Base-by-base conservation (phyloP, 495 filamentous ascomycete genomes). In the Xylaria scruposa region DNA sequence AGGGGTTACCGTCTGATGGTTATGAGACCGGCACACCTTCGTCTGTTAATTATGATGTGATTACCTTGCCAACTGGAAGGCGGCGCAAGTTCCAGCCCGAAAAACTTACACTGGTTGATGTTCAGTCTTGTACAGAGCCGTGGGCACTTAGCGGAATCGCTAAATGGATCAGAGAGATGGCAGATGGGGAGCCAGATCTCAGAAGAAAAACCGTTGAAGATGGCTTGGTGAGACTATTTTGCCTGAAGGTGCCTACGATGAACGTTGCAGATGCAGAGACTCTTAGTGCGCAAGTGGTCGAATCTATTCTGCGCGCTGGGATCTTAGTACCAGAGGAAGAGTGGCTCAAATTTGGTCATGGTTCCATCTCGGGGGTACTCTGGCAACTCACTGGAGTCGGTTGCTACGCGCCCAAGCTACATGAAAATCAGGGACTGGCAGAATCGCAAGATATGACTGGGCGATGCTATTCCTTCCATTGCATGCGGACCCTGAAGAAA, bases 241-340 rank as follows among this genome's bases (percentile, higher is more conserved):
- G 94, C 19, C 90, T 94, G 82, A 97, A 97, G 80, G 94, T 99
- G 2, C 94, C 97, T 1, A 99, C 95, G 0, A 98, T 99, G 96
- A 98, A 99, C 76, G 94, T 94, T 58, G 94, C 96, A 2, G 96
- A 98, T 85, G 97, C 97, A 2, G 96, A 99, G 78, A 91, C 91
- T 8, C 84, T 99, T 26, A 92, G 92, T 59, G 87, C 90, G 56
- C 90, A 88, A 62, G 93, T 97, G 1, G 92, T 97, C 2, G 84
- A 88, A 47, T 89, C 91, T 44, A 97, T 99, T 94, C 86, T 94
- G 66, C 84, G 87, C 2, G 90, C 91, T 54, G 94, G 91, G 29
- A 92, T 92, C 15, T 80, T 99, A 49, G 84, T 97, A 10, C 91
- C 91, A 26, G 95, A 97, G 38, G 96, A 99, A 78, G 96, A 99